Percentiles rank a stretch among this genome's conserved stretches.
Evolutionary conservation across 495 filamentous ascomycete species (phyloP).

Genomic region (Chaetomium cochliodes): DNA sequence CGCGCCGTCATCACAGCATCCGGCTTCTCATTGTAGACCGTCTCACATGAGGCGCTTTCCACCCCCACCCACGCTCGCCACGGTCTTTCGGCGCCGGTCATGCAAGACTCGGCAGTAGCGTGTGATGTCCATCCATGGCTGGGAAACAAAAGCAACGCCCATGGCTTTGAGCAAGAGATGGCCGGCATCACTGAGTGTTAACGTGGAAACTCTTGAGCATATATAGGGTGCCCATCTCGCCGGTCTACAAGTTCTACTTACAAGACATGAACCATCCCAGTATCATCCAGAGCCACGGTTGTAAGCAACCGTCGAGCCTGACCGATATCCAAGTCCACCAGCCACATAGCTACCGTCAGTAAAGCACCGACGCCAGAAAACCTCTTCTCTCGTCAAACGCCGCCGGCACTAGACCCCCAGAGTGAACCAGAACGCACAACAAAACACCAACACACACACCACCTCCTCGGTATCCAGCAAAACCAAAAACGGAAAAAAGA

Average conservation of each 20-base stretch:
- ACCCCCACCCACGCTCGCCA: background rate
- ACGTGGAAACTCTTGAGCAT: background rate
- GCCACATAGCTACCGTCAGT: background rate
- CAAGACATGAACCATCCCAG: background rate
- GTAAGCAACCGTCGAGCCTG: background rate
- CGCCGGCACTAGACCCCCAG: background rate
- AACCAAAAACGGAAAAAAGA: too few species aligned
- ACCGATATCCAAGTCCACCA: background rate
- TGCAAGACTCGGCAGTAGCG: conserved; percentile 14
- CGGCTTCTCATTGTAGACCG: conserved; percentile 7
- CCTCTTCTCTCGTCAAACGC: background rate
- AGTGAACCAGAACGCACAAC: too few species aligned
- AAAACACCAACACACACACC: background rate
- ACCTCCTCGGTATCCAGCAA: background rate
- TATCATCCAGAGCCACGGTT: too few species aligned
- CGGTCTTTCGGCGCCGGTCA: conserved; percentile 1
- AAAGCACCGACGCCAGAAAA: background rate
- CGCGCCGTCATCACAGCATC: conserved; percentile 16
- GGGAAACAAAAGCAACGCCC: conserved; percentile 1
- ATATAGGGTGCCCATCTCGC: conserved; percentile 1
- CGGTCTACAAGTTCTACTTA: background rate
- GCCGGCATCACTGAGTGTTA: background rate
- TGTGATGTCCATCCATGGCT: conserved; percentile 8
- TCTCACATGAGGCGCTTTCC: conserved; percentile 17
- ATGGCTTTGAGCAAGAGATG: background rate